Conservation (phyloP, 2,329 filamentous ascomycete genomes). For the Trichoderma polysporum region DNA sequence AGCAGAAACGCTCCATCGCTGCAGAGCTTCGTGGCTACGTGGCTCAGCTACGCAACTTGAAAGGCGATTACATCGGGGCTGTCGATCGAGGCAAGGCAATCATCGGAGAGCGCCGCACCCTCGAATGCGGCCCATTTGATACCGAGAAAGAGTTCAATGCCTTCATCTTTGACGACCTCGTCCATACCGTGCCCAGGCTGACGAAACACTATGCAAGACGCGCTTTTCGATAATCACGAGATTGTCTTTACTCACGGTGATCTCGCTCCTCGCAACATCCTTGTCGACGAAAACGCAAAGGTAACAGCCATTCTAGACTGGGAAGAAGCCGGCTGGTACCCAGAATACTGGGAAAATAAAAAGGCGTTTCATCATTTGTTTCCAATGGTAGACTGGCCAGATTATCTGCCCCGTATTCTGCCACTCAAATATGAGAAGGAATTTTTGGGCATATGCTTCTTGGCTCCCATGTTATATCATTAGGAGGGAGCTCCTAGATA, state of each 20-base stretch:
- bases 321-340: conserved; percentile 8
- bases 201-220: neutral
- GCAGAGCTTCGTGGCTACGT: neutral
- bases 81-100: too few relatives aligned
- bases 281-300: neutral
- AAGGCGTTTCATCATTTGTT: neutral
- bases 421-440: neutral
- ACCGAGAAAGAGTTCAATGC: neutral
- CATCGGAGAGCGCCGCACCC: too few relatives aligned
- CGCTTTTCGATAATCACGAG: neutral
- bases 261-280: neutral
- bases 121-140: neutral
- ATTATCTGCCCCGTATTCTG: neutral
- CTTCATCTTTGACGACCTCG: neutral
- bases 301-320: neutral
- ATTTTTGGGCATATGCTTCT: neutral
- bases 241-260: conserved; percentile 2
- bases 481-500: too few relatives aligned
- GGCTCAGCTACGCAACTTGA: neutral
- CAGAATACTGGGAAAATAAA: neutral
- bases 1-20: neutral
- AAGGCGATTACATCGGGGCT: neutral
- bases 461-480: neutral
- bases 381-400: neutral
- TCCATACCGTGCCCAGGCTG: neutral